phyloP scores from a whole-genome alignment of 495 filamentous ascomycete species.

The Penicillium pancosmium region DNA sequence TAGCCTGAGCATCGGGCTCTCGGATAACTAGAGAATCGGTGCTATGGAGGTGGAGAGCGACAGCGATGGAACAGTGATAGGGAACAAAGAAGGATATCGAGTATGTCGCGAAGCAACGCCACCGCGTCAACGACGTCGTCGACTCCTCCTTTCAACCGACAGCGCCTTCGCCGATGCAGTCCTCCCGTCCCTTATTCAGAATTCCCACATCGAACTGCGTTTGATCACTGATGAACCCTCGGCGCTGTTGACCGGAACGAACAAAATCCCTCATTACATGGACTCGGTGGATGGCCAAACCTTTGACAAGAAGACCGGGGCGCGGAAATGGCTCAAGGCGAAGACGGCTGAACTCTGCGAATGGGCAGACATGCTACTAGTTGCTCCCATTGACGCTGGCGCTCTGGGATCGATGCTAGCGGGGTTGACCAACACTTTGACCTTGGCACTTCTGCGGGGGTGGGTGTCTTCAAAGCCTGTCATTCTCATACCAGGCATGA shows the following conservation, averaged over 20 bases:
- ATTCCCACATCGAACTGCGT: constrained; percentile 46
- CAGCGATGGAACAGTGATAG: constrained; percentile 21
- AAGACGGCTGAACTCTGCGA: constrained; percentile 73
- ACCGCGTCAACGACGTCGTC: constrained; percentile 35
- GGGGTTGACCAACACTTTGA: constrained; percentile 72
- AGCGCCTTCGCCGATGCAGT: constrained; percentile 47
- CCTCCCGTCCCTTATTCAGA: constrained; percentile 42
- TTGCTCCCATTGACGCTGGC: constrained; percentile 83
- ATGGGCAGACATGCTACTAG: constrained; percentile 84
- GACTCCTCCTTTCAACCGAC: constrained; percentile 48
- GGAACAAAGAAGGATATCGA: constrained; percentile 20
- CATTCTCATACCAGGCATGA: constrained; percentile 81
- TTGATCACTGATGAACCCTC: constrained; percentile 52
- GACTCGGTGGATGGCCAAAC: constrained; percentile 50
- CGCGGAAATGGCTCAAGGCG: constrained; percentile 49
- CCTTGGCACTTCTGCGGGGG: constrained; percentile 72
- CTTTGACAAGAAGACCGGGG: constrained; percentile 49
- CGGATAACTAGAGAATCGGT: not conserved
- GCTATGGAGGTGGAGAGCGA: constrained; percentile 41
- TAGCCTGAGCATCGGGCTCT: not conserved
- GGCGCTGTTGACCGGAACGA: constrained; percentile 45
- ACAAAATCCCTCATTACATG: constrained; percentile 51
- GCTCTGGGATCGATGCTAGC: constrained; percentile 80
- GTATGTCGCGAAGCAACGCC: constrained; percentile 12
- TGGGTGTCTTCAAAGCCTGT: constrained; percentile 87